Evolutionary conservation across 345 rosid genomes (phyloP).

Genomic region (Noccaea caerulescens): DNA sequence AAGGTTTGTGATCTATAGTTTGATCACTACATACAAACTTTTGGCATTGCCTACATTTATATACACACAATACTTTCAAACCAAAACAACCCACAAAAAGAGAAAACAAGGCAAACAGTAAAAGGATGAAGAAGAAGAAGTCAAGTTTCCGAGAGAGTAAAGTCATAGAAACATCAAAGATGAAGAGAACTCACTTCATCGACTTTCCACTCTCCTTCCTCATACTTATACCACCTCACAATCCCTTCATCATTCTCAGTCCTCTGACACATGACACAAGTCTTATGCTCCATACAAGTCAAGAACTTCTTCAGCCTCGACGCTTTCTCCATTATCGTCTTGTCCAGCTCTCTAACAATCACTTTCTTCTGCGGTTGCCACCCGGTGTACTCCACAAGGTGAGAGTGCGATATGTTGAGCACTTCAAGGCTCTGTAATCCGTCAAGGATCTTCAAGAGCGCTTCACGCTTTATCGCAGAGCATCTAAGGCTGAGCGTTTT

Average conservation of each 20-base stretch:
- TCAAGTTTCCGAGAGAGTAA: constrained; percentile 28
- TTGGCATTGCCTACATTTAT: constrained; percentile 36
- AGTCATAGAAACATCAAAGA: constrained; percentile 38
- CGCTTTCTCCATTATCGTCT: constrained; percentile 60
- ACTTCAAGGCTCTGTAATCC: constrained; percentile 61
- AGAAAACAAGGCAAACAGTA: background rate
- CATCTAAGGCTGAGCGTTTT: constrained; percentile 76
- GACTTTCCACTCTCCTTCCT: constrained; percentile 78
- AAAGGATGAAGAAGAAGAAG: background rate
- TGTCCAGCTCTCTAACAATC: constrained; percentile 55
- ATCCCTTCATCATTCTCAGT: constrained; percentile 74
- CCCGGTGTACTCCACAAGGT: constrained; percentile 52
- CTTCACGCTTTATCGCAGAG: constrained; percentile 60
- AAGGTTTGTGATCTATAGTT: constrained; percentile 32
- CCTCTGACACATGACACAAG: constrained; percentile 78
- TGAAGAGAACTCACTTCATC: constrained; percentile 70
- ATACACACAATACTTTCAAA: constrained; percentile 23
- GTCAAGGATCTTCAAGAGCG: constrained; percentile 62
- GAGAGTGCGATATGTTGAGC: constrained; percentile 82
- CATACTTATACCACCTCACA: constrained; percentile 87
- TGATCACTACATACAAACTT: constrained; percentile 32
- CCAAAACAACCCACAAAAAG: constrained; percentile 8
- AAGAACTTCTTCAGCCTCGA: constrained; percentile 58
- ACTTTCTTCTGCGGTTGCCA: constrained; percentile 51
- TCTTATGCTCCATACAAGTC: constrained; percentile 61